Percentiles rank a stretch among this genome's conserved stretches.
Evolutionary conservation across 2,329 filamentous ascomycete genomes (phyloP).

Genomic region (Cercospora sp.): DNA sequence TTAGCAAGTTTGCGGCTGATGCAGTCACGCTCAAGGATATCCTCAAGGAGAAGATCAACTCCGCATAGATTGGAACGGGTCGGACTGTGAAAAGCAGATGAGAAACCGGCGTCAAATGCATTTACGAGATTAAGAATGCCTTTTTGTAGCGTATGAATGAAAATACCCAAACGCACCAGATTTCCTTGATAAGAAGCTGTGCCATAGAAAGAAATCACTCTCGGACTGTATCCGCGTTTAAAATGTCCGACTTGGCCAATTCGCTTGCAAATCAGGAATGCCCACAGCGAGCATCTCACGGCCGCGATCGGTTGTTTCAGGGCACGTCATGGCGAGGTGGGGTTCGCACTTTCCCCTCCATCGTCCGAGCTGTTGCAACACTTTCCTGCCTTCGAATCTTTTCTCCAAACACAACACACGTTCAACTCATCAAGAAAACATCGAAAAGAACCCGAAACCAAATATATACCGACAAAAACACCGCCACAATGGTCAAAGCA

Average conservation of each 20-base stretch:
- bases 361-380: constrained; percentile 6
- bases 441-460: constrained; percentile 13
- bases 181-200: background rate
- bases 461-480: constrained; percentile 42
- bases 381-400: constrained; percentile 4
- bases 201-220: background rate
- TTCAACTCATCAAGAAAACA: constrained; percentile 1
- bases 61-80: constrained; percentile 6
- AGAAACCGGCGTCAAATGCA: background rate
- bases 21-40: constrained; percentile 91
- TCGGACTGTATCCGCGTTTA: background rate
- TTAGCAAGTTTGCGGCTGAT: constrained; percentile 98
- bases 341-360: constrained; percentile 10
- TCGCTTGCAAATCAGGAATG: background rate
- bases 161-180: constrained; percentile 5
- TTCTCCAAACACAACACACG: background rate
- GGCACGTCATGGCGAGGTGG: constrained; percentile 12
- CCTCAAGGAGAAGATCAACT: constrained; percentile 76
- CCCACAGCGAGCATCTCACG: constrained; percentile 1
- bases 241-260: background rate
- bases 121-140: constrained; percentile 2
- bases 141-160: constrained; percentile 13
- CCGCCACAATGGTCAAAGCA: constrained; percentile 96
- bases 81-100: background rate
- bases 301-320: constrained; percentile 6